Evolutionary conservation across 2,329 filamentous ascomycete genomes (phyloP).

Genomic region (Aspergillus terreus): DNA sequence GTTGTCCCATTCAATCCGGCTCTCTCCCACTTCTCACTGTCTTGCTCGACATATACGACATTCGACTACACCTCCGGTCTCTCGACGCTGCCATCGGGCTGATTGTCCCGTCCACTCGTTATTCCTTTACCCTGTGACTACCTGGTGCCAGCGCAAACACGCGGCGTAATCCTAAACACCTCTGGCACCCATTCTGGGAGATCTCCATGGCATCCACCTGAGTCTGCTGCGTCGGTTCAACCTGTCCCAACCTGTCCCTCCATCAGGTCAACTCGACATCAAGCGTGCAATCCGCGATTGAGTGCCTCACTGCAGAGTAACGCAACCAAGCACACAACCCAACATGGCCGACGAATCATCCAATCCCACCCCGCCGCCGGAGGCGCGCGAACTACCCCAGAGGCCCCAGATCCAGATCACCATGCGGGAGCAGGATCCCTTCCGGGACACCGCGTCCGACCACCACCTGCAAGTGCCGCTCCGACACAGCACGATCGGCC

Average conservation of each 20-base stretch:
- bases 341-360: constrained; percentile 11
- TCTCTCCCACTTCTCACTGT: not conserved
- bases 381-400: constrained; percentile 37
- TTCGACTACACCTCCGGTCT: not conserved
- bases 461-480: constrained; percentile 8
- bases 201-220: no score
- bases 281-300: not conserved
- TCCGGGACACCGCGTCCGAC: constrained; percentile 34
- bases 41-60: not conserved
- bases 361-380: not conserved
- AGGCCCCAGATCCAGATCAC: constrained; percentile 58
- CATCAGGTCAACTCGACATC: not conserved
- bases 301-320: not conserved
- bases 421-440: constrained; percentile 55
- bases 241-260: no score
- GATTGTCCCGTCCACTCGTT: constrained; percentile 6
- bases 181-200: no score
- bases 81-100: not conserved
- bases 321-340: not conserved
- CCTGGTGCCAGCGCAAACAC: no score
- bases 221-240: no score
- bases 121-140: not conserved
- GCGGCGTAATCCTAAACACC: no score
- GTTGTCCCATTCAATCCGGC: not conserved
- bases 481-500: constrained; percentile 18